Evolutionary conservation across 306 rosid species (phyloP).

Genomic region (Acmispon strigosus): DNA sequence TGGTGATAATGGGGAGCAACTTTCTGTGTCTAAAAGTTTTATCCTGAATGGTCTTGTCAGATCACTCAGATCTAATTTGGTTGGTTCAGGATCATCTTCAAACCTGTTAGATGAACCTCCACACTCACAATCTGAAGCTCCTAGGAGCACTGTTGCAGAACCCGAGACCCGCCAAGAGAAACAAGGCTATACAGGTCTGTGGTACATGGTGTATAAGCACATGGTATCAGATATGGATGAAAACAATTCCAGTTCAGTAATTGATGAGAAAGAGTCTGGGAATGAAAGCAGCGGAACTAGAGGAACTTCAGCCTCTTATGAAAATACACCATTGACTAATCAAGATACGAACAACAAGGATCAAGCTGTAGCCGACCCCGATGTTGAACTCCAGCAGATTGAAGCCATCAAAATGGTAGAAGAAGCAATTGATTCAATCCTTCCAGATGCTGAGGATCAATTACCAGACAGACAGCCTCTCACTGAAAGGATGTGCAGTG

Average conservation of each 20-base stretch:
- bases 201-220: conserved; percentile 79
- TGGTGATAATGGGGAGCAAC: conserved; percentile 17
- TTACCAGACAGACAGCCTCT: conserved; percentile 27
- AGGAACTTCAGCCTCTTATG: conserved; percentile 14
- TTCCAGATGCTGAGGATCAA: conserved; percentile 52
- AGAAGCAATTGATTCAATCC: conserved; percentile 84
- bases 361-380: conserved; percentile 27
- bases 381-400: conserved; percentile 40
- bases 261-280: conserved; percentile 22
- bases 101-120: conserved; percentile 9
- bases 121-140: conserved; percentile 21
- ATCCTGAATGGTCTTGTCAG: conserved; percentile 29
- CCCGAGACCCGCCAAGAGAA: conserved; percentile 31
- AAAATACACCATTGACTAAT: conserved; percentile 13
- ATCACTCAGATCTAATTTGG: conserved; percentile 30
- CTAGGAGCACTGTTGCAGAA: conserved; percentile 19
- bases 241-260: conserved; percentile 29
- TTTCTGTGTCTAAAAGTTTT: conserved; percentile 19
- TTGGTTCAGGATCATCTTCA: conserved; percentile 30
- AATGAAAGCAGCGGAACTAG: not conserved
- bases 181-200: conserved; percentile 44
- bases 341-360: conserved; percentile 16
- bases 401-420: conserved; percentile 87
- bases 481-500: not conserved
- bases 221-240: conserved; percentile 57